These are phyloP conservation scores for Stylonectria norvegica DNA, from an alignment of 2,329 filamentous ascomycete genomes.

Conservation along the genomic window DNA sequence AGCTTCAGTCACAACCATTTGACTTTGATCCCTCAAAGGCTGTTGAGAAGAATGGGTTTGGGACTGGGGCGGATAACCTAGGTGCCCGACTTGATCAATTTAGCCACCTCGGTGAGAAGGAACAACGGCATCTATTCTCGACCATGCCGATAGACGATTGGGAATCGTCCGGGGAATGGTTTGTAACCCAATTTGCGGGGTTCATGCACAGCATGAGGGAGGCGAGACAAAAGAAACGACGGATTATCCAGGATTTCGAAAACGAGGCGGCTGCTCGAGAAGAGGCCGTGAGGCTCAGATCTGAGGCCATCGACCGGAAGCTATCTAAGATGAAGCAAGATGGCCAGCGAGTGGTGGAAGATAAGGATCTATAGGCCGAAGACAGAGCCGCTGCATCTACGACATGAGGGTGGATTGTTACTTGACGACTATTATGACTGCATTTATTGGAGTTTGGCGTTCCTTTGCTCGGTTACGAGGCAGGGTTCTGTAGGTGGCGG, in stretches of 20 bases:
- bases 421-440: constrained; percentile 26
- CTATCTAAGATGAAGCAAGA: constrained; percentile 54
- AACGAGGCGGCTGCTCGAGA: constrained; percentile 53
- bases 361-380: constrained; percentile 26
- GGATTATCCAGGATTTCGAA: constrained; percentile 50
- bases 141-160: constrained; percentile 54
- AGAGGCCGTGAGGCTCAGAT: constrained; percentile 50
- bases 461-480: constrained; percentile 13
- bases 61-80: constrained; percentile 40
- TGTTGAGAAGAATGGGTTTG: constrained; percentile 34
- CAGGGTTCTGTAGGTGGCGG: constrained; percentile 7
- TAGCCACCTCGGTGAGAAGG: constrained; percentile 42
- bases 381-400: background rate
- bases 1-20: constrained; percentile 51
- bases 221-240: constrained; percentile 48
- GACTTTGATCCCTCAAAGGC: constrained; percentile 54
- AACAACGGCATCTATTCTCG: constrained; percentile 50
- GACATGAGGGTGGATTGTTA: constrained; percentile 2
- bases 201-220: constrained; percentile 48
- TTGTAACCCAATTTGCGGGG: constrained; percentile 50
- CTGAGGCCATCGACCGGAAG: constrained; percentile 53
- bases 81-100: constrained; percentile 50
- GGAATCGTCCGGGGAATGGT: constrained; percentile 60
- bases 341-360: constrained; percentile 53
- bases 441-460: constrained; percentile 24